These are phyloP conservation scores for Neoascochyta sp. DNA, from an alignment of 2,329 filamentous ascomycete species.

Conservation along the genomic window DNA sequence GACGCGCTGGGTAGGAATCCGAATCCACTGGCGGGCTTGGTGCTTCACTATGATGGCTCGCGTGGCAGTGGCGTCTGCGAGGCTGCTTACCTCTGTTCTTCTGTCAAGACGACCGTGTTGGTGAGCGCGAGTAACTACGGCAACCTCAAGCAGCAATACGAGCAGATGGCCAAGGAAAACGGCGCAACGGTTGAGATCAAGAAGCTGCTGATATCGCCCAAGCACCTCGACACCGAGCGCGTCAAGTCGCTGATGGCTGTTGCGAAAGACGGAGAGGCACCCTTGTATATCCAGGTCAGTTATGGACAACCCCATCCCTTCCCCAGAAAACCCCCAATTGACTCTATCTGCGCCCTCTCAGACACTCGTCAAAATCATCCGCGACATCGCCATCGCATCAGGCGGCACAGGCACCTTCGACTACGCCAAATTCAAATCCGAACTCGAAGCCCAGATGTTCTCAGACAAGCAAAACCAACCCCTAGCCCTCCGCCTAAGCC, in stretches of 20 bases:
- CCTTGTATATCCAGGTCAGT: constrained; percentile 18
- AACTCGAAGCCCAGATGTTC: constrained; percentile 4
- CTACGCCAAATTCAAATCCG: constrained; percentile 6
- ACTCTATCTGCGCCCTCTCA: not conserved
- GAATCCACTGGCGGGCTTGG: constrained; percentile 54
- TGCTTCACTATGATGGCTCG: constrained; percentile 50
- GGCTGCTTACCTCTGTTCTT: constrained; percentile 12
- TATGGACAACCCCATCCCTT: too few relatives aligned
- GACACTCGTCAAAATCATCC: constrained; percentile 10
- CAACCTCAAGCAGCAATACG: constrained; percentile 7
- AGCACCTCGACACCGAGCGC: constrained; percentile 13
- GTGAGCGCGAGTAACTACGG: constrained; percentile 15
- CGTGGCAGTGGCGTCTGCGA: constrained; percentile 12
- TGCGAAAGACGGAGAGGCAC: constrained; percentile 7
- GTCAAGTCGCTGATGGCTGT: constrained; percentile 18
- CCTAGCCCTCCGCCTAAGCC: constrained; percentile 10
- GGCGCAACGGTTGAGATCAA: constrained; percentile 8
- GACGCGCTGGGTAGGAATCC: constrained; percentile 43
- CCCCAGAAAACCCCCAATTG: not conserved
- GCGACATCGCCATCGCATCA: constrained; percentile 9
- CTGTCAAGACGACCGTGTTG: constrained; percentile 11
- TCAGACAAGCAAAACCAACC: constrained; percentile 6
- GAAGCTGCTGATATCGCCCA: constrained; percentile 5
- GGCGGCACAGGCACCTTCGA: constrained; percentile 6
- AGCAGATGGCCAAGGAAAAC: constrained; percentile 5